Evolutionary conservation across 306 rosid species (phyloP), one percentile per base, ranked within the genome.

Genomic region (Fragaria iinumae): DNA sequence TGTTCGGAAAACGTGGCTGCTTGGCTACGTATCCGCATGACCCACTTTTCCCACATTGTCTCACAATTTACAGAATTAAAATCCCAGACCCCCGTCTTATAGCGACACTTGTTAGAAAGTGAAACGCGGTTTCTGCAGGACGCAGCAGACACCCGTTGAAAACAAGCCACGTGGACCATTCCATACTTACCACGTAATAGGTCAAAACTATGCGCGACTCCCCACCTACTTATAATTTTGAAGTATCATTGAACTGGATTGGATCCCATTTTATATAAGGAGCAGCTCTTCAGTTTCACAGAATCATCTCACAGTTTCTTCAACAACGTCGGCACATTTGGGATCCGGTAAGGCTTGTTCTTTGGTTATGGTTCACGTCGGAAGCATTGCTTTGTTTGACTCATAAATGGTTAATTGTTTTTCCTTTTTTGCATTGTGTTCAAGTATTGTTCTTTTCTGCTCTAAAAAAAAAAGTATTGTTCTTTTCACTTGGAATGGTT

Each of bases 301-400:
- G 57, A 57, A 77, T 32, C 29, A 3, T 56, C 52, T 59, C 65
- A 3, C 34, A 4, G 9, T 27, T 14, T 32, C 17, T 13, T 13
- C 11, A 29, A 13, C n/a, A 60, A 25, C 64, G 8, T 16, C 66
- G 44, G 79, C 75, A 32, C 52, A 71, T 66, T 72, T 80, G 23
- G 44, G 52, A 79, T 80, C 82, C 62, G 70, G 41, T 73, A 23
- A 8, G 23, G 11, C 5, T 21, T 21, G 1, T 41, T 67, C 27
- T 55, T 34, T 18, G 2, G 14, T 18, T 14, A n/a, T 38, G 52
- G 50, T 52, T 11, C 13, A 36, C 43, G 49, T 44, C 63, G 56
- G 11, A 29, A 29, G 67, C 38, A 49, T 71, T 43, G 41, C 60
- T 21, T 39, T 63, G 66, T 52, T 9, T 47, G 32, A 39, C 29